Conservation (phyloP, 139 green algal species). For the Picochlorum costavermella region DNA sequence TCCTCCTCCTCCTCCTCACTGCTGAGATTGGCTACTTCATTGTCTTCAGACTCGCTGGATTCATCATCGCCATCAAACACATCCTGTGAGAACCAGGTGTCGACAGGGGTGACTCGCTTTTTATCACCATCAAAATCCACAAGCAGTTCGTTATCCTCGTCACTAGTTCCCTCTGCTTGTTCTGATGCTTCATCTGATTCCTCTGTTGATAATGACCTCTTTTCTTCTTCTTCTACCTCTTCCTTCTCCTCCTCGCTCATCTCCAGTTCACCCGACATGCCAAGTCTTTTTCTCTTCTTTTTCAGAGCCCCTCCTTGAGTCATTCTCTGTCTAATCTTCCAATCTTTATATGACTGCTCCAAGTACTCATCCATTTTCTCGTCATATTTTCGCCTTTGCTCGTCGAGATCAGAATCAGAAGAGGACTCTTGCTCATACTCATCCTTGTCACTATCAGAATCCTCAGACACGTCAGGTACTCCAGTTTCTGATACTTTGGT, state of each 20-base stretch:
- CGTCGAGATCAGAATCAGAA: constrained; percentile 34
- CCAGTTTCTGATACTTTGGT: constrained; percentile 8
- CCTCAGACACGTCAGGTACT: constrained; percentile 7
- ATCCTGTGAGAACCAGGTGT: constrained; percentile 12
- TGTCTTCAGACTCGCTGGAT: background rate
- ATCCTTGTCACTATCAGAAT: constrained; percentile 1
- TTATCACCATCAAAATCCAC: background rate
- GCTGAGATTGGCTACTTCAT: background rate
- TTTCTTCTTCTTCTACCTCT: constrained; percentile 3
- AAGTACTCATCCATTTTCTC: constrained; percentile 71
- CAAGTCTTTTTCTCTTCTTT: constrained; percentile 51
- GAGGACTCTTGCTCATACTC: constrained; percentile 15
- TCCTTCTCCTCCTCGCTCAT: constrained; percentile 33
- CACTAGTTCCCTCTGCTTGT: background rate
- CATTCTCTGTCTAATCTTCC: constrained; percentile 57
- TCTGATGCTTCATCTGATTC: background rate
- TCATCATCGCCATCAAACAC: constrained; percentile 27
- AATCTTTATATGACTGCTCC: constrained; percentile 78
- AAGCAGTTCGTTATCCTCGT: background rate
- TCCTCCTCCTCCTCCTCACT: too few relatives aligned
- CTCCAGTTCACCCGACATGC: constrained; percentile 50
- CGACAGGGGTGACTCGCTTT: background rate
- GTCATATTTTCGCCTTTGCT: constrained; percentile 60
- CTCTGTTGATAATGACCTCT: constrained; percentile 9
- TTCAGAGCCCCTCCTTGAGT: constrained; percentile 22